These are phyloP conservation scores for Pseudogymnoascus sp. DNA, from an alignment of 2,329 filamentous ascomycete genomes.

Conservation along the genomic window DNA sequence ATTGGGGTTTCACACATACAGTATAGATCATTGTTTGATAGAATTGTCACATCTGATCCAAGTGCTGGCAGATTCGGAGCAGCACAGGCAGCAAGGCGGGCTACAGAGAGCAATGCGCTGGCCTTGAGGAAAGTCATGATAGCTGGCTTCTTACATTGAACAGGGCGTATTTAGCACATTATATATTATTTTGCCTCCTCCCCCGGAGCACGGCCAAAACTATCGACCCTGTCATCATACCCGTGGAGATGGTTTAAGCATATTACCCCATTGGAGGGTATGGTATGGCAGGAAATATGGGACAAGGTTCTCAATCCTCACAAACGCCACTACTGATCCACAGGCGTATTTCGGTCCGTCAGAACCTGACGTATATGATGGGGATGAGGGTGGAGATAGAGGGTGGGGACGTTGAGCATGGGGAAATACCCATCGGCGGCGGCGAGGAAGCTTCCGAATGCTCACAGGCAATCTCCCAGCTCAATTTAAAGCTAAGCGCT, in stretches of 20 bases:
- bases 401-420: neutral
- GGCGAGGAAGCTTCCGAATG: neutral
- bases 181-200: neutral
- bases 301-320: constrained; percentile 15
- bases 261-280: neutral
- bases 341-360: constrained; percentile 18
- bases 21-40: constrained; percentile 16
- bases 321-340: constrained; percentile 17
- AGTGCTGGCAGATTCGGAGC: neutral
- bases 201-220: neutral
- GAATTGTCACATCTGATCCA: constrained; percentile 15
- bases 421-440: neutral
- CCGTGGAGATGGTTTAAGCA: neutral
- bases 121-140: neutral
- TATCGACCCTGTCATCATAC: neutral
- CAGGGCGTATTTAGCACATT: neutral
- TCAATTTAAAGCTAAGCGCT: neutral
- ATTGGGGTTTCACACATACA: neutral
- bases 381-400: neutral
- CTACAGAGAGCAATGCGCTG: neutral
- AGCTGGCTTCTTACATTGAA: neutral
- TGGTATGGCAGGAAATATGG: neutral
- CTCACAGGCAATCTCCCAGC: neutral
- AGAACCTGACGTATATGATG: neutral
- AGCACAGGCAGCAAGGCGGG: neutral